Evolutionary conservation across 306 rosid genomes (phyloP).

Genomic region (Acmispon strigosus): DNA sequence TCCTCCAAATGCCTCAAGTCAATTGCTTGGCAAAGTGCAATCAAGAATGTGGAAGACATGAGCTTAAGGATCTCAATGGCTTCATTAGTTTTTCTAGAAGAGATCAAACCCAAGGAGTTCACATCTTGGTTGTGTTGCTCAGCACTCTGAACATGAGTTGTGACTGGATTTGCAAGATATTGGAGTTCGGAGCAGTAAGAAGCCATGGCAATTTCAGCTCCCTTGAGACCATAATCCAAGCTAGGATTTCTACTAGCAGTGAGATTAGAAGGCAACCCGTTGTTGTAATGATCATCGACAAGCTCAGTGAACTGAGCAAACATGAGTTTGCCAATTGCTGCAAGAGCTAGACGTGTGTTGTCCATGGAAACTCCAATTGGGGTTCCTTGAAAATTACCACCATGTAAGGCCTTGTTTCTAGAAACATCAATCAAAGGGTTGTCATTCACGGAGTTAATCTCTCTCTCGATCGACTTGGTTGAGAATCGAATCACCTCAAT

Average conservation of each 20-base stretch:
- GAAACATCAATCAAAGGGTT: constrained; percentile 90
- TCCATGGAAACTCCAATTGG: constrained; percentile 97
- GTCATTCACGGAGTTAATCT: constrained; percentile 87
- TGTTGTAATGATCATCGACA: constrained; percentile 82
- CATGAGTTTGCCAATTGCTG: constrained; percentile 78
- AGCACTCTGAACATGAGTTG: constrained; percentile 43
- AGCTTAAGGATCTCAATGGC: constrained; percentile 52
- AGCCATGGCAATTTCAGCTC: constrained; percentile 58
- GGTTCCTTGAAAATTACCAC: constrained; percentile 93
- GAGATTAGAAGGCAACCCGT: constrained; percentile 80
- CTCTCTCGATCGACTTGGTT: constrained; percentile 80
- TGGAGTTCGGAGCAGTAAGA: constrained; percentile 45
- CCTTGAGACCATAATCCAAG: constrained; percentile 87
- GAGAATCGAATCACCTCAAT: constrained; percentile 78
- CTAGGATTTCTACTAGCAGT: constrained; percentile 75
- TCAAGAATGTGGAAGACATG: constrained; percentile 59
- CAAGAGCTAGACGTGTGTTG: constrained; percentile 82
- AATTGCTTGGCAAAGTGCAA: constrained; percentile 82
- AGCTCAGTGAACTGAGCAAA: constrained; percentile 89
- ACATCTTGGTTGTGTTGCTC: constrained; percentile 51
- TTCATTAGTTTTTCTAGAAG: constrained; percentile 73
- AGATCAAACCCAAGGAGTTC: constrained; percentile 76
- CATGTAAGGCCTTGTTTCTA: constrained; percentile 81
- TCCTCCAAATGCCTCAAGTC: constrained; percentile 92
- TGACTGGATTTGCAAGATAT: constrained; percentile 41